Evolutionary conservation across 441 rosid genomes (phyloP), one percentile per base, ranked within the genome.

Genomic region (Jatropha multifida): DNA sequence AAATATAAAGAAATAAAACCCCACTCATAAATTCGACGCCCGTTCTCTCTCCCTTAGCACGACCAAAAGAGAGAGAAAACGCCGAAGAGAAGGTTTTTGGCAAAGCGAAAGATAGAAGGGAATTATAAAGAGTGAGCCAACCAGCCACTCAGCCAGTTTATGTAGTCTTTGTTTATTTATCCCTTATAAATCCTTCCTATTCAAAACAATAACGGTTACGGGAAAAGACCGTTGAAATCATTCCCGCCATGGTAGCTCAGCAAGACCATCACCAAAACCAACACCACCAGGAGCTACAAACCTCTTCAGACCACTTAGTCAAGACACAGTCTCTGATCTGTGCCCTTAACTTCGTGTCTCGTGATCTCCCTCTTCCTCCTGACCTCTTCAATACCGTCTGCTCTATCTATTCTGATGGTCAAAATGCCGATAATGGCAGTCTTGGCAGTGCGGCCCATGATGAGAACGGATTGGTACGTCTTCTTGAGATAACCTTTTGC

Each of bases 321-420:
- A 87, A 87, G 80, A 80, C 96, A 7, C 91, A 90, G 84, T 85
- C 97, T 71, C 80, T 96, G 83, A 88, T 96, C 80, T 89, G 80
- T 69, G 97, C 99, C 68, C 92, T 96, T 77, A 91, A 86, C 79
- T 85, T 88, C 81, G 88, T 96, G 81, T 93, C 98, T 67, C 92
- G 99, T 20, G 85, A 91, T 86, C 95, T 96, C 80, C 98, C 99
- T 70, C 82, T 96, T 60, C 98, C 98, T 82, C 87, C 90, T 63
- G 86, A 93, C 64, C 85, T 96, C 51, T 81, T 89, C 77, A 80
- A 85, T 75, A 65, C 88, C 73, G 97, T 94, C 74, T 91, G 92
- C 69, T 89, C 97, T 4, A 89, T 96, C 80, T 92, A 86, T 81
- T 79, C 72, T 70, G 90, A 40, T 58, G 82, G 76, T 64, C 72